Conservation (phyloP, 345 rosid genomes). For the Microcos paniculata region DNA sequence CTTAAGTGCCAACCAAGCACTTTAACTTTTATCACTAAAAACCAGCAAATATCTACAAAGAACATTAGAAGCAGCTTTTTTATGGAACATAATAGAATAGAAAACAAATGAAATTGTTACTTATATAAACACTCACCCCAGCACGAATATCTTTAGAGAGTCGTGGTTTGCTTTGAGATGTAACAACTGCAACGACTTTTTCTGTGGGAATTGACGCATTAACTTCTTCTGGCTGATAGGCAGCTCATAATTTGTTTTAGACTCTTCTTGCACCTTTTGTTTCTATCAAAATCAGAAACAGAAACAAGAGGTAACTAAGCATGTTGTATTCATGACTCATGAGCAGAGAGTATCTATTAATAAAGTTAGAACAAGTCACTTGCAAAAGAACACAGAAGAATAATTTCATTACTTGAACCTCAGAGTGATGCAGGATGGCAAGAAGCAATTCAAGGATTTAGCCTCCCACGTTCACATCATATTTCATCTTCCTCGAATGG, state of each 20-base stretch:
- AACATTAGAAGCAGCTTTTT: neutral
- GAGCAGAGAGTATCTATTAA: neutral
- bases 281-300: slow-evolving; percentile 43
- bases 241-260: slow-evolving; percentile 31
- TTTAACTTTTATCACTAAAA: slow-evolving; percentile 17
- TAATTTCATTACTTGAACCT: neutral
- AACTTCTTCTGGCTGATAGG: slow-evolving; percentile 40
- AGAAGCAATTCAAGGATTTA: neutral
- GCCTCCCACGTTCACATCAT: slow-evolving; percentile 17
- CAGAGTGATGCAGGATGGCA: neutral
- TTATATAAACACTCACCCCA: slow-evolving; percentile 49
- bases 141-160: slow-evolving; percentile 71
- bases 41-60: slow-evolving; percentile 57
- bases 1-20: neutral
- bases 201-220: slow-evolving; percentile 69
- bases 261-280: slow-evolving; percentile 55
- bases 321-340: no score
- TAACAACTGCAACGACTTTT: slow-evolving; percentile 51
- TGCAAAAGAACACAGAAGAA: neutral
- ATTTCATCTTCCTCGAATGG: slow-evolving; percentile 80
- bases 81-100: neutral
- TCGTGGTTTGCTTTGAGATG: slow-evolving; percentile 45
- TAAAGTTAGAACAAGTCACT: neutral
- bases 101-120: neutral
- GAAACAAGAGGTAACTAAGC: neutral